phyloP scores from a whole-genome alignment of 306 rosid species.

The Gynostemma pentaphyllum region DNA sequence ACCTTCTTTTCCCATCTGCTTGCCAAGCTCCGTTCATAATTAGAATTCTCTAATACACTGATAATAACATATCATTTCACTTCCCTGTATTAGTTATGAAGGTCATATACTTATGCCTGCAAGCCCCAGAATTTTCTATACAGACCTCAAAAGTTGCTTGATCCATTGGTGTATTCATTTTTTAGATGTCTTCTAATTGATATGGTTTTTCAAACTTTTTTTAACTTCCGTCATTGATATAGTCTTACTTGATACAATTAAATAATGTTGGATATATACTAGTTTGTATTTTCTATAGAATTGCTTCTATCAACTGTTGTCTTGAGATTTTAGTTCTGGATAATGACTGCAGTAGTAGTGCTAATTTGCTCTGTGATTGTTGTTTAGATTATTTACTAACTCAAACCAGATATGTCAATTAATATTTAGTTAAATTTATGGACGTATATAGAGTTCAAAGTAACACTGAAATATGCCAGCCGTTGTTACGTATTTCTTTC shows the following conservation, averaged over 20 bases:
- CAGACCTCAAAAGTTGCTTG: not conserved
- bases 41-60: not conserved
- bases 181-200: slow-evolving; percentile 3
- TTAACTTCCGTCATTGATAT: not conserved
- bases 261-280: not conserved
- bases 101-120: not conserved
- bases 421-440: not conserved
- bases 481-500: slow-evolving; percentile 8
- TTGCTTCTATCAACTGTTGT: not conserved
- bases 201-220: not conserved
- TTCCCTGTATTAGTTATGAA: not conserved
- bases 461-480: not conserved
- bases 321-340: not conserved
- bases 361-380: not conserved
- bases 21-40: not conserved
- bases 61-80: not conserved
- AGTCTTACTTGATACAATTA: not conserved
- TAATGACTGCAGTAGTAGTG: not conserved
- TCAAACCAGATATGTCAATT: not conserved
- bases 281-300: not conserved
- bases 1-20: not conserved
- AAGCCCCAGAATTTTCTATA: not conserved
- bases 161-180: slow-evolving; percentile 7
- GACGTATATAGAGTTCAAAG: not conserved
- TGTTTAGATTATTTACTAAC: not conserved